phyloP scores from a whole-genome alignment of 2,329 filamentous ascomycete genomes.

The Calonectria montana region DNA sequence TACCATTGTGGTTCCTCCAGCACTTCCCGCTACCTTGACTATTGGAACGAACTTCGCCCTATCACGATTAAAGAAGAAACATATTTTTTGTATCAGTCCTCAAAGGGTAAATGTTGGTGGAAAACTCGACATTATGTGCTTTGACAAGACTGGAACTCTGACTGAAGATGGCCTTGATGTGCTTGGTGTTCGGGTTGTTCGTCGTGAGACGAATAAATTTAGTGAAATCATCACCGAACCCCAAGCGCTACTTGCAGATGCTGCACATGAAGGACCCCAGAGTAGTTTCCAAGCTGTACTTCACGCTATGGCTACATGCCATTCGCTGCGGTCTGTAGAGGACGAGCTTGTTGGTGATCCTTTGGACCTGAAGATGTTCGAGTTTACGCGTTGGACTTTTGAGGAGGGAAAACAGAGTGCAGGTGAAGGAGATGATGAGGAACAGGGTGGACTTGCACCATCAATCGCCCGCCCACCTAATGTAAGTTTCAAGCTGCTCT shows the following conservation, averaged over 20 bases:
- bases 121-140: conserved; percentile 95
- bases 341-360: conserved; percentile 93
- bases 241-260: conserved; percentile 64
- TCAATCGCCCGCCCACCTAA: conserved; percentile 87
- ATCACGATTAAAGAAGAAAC: conserved; percentile 83
- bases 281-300: conserved; percentile 70
- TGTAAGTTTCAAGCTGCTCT: conserved; percentile 54
- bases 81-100: conserved; percentile 98
- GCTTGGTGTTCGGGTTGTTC: conserved; percentile 84
- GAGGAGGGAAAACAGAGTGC: conserved; percentile 83
- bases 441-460: conserved; percentile 81
- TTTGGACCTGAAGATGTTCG: conserved; percentile 97
- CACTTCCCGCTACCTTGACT: conserved; percentile 91
- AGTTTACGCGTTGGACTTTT: conserved; percentile 93
- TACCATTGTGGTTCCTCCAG: conserved; percentile 96
- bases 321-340: conserved; percentile 88
- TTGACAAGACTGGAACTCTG: conserved; percentile 98
- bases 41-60: conserved; percentile 98
- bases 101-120: conserved; percentile 97
- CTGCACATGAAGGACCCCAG: conserved; percentile 42
- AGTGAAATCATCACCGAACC: conserved; percentile 80
- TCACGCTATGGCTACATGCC: conserved; percentile 97
- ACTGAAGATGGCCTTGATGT: conserved; percentile 97
- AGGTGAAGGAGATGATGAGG: conserved; percentile 76
- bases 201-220: conserved; percentile 71